Conservation (phyloP, 2,329 filamentous ascomycete species). For the Leptodontidium sp. region DNA sequence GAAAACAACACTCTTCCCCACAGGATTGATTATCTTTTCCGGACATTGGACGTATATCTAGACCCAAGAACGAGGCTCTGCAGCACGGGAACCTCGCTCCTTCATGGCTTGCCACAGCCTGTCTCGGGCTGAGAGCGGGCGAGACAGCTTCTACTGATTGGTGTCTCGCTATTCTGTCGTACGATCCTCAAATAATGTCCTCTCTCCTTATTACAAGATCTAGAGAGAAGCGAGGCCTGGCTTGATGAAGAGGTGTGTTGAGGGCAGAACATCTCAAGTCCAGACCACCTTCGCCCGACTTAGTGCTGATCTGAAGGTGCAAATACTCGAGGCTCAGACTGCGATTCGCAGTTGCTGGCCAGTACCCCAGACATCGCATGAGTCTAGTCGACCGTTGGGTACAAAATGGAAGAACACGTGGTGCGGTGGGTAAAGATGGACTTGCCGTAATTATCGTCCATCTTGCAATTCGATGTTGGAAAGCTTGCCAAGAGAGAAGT, state of each 20-base stretch:
- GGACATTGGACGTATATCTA: neutral
- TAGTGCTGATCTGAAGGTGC: too few species aligned
- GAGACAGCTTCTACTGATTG: too few species aligned
- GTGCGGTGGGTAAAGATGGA: too few species aligned
- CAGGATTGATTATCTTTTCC: neutral
- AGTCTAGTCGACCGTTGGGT: too few species aligned
- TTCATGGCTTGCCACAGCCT: neutral
- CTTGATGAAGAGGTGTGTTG: neutral
- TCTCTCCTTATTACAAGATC: neutral
- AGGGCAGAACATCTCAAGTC: neutral
- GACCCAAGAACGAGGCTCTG: neutral
- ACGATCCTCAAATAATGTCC: neutral
- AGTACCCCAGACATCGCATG: too few species aligned
- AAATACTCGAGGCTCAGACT: too few species aligned
- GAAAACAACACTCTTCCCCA: neutral
- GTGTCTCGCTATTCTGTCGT: too few species aligned
- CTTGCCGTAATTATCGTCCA: too few species aligned
- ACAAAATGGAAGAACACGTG: too few species aligned
- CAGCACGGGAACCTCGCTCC: neutral
- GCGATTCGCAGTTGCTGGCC: too few species aligned
- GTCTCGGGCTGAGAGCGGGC: neutral
- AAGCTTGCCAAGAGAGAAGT: too few species aligned
- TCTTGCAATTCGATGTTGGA: too few species aligned
- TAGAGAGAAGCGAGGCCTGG: neutral
- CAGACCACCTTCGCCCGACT: neutral